A percentile compares a stretch with the other conserved stretches of the same genome.
phyloP scores from a whole-genome alignment of 257 asterid genomes.

The Przewalskia tangutica region DNA sequence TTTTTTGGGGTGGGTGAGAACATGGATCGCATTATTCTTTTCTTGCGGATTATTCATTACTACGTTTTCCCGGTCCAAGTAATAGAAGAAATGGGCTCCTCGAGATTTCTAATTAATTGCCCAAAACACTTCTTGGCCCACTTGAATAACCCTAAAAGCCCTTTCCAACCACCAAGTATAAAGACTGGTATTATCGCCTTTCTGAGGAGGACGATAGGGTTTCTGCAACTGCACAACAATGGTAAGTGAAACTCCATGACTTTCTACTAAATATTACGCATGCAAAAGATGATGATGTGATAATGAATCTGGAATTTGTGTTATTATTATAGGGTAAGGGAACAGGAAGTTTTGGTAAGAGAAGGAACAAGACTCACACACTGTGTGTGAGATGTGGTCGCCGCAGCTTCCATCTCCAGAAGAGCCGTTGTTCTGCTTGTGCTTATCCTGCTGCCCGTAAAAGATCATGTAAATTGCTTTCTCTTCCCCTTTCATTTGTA shows the following conservation, averaged over 20 bases:
- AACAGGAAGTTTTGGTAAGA: constrained; percentile 60
- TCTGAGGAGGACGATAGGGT: constrained; percentile 17
- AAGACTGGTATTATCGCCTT: not conserved
- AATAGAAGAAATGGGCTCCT: not conserved
- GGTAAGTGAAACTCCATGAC: constrained; percentile 19
- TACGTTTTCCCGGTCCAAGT: not conserved
- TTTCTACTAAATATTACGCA: not conserved
- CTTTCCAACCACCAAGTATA: not conserved
- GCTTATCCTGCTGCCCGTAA: constrained; percentile 53
- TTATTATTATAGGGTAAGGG: constrained; percentile 32
- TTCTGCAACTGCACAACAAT: constrained; percentile 30
- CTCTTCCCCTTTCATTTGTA: not conserved
- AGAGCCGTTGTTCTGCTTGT: constrained; percentile 57
- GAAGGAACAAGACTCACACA: constrained; percentile 52
- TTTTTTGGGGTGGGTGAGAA: too few relatives aligned
- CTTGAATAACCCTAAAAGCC: not conserved
- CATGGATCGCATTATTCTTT: not conserved
- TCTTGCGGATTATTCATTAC: not conserved
- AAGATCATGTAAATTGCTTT: constrained; percentile 29
- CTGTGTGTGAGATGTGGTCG: constrained; percentile 51
- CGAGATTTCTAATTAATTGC: not conserved
- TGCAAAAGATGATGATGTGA: not conserved
- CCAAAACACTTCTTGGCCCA: not conserved
- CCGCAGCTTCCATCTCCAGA: constrained; percentile 52
- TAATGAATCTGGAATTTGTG: not conserved